These are phyloP conservation scores for Euphrasia confusa DNA, from an alignment of 257 asterid genomes.

Conservation along the genomic window DNA sequence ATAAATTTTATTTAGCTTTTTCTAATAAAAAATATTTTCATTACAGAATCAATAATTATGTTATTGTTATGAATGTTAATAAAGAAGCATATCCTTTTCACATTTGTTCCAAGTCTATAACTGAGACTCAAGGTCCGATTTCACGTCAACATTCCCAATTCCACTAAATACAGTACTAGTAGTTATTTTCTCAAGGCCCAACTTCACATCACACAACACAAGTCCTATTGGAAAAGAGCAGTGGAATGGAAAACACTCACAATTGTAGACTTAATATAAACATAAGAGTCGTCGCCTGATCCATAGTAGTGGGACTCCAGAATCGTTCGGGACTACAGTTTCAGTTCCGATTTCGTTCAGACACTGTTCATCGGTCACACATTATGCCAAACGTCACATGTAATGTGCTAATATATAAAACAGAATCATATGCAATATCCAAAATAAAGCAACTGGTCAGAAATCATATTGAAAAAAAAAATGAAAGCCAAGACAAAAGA, in stretches of 20 bases:
- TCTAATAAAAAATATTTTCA: no score
- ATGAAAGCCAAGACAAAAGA: constrained; percentile 15
- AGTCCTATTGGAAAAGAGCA: constrained; percentile 17
- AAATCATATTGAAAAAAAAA: not conserved
- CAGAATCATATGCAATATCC: not conserved
- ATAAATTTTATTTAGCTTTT: no score
- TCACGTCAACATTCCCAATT: no score
- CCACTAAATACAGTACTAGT: not conserved
- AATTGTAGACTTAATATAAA: constrained; percentile 11
- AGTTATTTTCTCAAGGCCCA: not conserved
- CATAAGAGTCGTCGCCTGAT: not conserved
- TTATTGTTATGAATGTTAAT: no score
- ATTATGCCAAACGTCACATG: not conserved
- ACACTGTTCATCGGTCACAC: not conserved
- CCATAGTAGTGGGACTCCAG: no score
- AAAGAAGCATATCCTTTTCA: no score
- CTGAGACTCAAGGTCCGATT: no score
- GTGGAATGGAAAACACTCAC: constrained; percentile 13
- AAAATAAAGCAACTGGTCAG: constrained; percentile 12
- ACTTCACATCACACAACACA: constrained; percentile 15
- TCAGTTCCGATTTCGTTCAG: no score
- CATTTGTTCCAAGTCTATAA: no score
- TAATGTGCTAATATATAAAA: not conserved
- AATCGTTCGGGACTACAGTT: no score
- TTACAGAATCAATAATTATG: no score